A percentile compares a stretch with the other conserved stretches of the same genome.
Conservation (phyloP, 2,329 filamentous ascomycete genomes). For the Trichoderma simmonsii region DNA sequence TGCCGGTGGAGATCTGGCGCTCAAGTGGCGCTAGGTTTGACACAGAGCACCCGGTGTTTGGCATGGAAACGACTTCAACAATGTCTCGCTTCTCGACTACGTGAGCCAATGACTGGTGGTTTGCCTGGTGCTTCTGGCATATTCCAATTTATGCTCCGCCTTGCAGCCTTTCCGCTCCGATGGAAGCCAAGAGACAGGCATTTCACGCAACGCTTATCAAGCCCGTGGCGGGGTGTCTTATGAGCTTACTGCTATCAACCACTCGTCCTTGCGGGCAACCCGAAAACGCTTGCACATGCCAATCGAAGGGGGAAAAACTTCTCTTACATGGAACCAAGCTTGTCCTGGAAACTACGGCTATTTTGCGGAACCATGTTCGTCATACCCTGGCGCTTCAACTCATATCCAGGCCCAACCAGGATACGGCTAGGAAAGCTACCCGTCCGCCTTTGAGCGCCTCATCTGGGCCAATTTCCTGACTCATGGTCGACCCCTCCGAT, state of each 20-base stretch:
- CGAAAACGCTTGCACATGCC: constrained; percentile 15
- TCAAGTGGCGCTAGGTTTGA: constrained; percentile 6
- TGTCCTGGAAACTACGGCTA: constrained; percentile 9
- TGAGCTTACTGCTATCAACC: not conserved
- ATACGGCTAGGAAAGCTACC: constrained; percentile 2
- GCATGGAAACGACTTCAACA: constrained; percentile 1
- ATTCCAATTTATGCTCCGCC: not conserved
- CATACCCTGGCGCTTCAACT: constrained; percentile 6
- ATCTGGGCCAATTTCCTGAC: not conserved
- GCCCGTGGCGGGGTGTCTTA: not conserved
- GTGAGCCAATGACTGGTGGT: not conserved
- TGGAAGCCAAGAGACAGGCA: not conserved
- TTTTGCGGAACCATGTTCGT: constrained; percentile 12
- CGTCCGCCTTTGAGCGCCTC: not conserved
- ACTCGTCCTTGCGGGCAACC: not conserved
- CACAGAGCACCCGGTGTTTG: not conserved
- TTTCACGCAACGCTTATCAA: not conserved
- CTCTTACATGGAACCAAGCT: not conserved
- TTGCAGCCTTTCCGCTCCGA: not conserved
- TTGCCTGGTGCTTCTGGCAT: not conserved
- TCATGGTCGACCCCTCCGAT: not conserved
- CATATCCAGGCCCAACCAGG: not conserved
- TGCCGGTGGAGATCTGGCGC: constrained; percentile 4
- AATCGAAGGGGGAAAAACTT: not conserved
- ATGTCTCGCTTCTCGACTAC: constrained; percentile 14